Evolutionary conservation across 108 stramenopile genomes (phyloP), one percentile per base, ranked within the genome.

Genomic region (Pseudonitzschia multiseries): DNA sequence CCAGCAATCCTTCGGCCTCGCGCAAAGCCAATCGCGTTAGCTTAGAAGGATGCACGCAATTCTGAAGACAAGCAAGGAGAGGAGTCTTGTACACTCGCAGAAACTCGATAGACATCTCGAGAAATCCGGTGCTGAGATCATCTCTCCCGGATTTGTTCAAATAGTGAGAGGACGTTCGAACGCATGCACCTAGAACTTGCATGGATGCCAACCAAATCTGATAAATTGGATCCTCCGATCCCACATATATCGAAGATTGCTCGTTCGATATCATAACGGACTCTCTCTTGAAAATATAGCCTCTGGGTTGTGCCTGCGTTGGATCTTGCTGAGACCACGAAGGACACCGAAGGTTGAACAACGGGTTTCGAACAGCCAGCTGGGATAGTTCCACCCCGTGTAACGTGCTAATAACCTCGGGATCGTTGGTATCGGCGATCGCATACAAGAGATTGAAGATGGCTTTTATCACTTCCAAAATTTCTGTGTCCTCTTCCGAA

Each of bases 181-280:
- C 51, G 29, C 51, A 60, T 52, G 70, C 62, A 21, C 61, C 61
- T 28, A 81, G 12, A 63, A 81, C 60, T 53, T 68, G 67, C 48
- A 82, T 77, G 3, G 81, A 65, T 21, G 81, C 73, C 52, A 69
- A 40, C 81, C 81, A 82, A 31, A 77, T 73, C 21, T 33, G 36
- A 68, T 74, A 76, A 6, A 72, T 14, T 4, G 81, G 77, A 62
- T 82, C 81, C 27, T 59, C 48, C 21, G 62, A 50, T 10, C 74
- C 74, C 9, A 74, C 50, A 14, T 41, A 28, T 24, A 64, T 48
- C 21, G 44, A 40, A 14, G 41, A 32, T 22, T 26, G 40, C 43
- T 50, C 21, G 60, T 36, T 71, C 65, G 33, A 69, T 20, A 65
- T 54, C 71, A 48, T 67, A 24, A 36, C 59, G 3, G 59, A 18